A percentile compares a stretch with the other conserved stretches of the same genome.
These are phyloP conservation scores for Fusarium dlaminii DNA, from an alignment of 2,329 filamentous ascomycete genomes.

Conservation along the genomic window DNA sequence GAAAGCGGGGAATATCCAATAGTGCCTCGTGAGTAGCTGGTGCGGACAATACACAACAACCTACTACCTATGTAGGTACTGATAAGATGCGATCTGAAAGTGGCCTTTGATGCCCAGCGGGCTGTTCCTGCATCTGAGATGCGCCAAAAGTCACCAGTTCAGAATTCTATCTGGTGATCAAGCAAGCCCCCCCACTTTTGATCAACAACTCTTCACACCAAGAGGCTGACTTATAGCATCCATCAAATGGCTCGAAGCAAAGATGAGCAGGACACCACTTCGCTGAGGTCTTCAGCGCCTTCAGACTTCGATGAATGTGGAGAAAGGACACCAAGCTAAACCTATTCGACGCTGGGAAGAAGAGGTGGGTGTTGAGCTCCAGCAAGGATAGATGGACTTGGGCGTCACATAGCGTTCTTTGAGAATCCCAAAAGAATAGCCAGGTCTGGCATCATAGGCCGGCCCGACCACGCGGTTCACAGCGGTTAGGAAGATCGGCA, in stretches of 20 bases:
- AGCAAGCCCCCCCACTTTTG: conserved; percentile 9
- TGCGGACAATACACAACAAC: not conserved
- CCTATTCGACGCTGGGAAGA: conserved; percentile 9
- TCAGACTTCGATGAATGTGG: conserved; percentile 22
- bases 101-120: conserved; percentile 9
- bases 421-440: conserved; percentile 23
- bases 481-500: conserved; percentile 33
- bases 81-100: conserved; percentile 16
- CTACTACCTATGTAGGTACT: not conserved
- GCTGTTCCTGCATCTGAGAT: conserved; percentile 34
- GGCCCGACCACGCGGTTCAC: conserved; percentile 29
- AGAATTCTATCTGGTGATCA: conserved; percentile 30
- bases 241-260: conserved; percentile 7
- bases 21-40: not conserved
- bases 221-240: not conserved
- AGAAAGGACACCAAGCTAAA: conserved; percentile 24
- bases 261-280: conserved; percentile 28
- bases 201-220: conserved; percentile 12
- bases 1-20: conserved; percentile 4
- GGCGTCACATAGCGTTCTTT: conserved; percentile 25
- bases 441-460: conserved; percentile 39
- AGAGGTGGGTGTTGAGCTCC: conserved; percentile 24
- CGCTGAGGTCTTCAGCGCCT: conserved; percentile 1
- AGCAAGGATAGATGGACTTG: conserved; percentile 30
- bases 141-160: conserved; percentile 22